Percentiles rank a stretch among this genome's conserved stretches.
Conservation (phyloP, 768 basidiomycete genomes). For the Coprinopsis sp. region DNA sequence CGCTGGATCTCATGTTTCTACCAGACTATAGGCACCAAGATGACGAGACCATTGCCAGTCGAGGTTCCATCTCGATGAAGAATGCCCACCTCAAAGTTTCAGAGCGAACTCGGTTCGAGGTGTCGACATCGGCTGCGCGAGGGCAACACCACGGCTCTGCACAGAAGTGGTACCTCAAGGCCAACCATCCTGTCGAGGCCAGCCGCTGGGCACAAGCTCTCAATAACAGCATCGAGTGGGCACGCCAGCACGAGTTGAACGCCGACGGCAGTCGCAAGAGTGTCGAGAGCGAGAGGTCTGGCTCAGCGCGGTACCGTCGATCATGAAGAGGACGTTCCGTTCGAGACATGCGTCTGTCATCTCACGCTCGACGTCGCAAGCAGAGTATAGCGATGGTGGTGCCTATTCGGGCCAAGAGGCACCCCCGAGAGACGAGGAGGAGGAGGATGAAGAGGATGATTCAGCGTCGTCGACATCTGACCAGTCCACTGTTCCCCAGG, state of each 20-base stretch:
- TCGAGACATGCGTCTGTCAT: background rate
- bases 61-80: slow-evolving; percentile 87
- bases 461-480: slow-evolving; percentile 42
- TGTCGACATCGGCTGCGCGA: slow-evolving; percentile 44
- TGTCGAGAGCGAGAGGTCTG: background rate
- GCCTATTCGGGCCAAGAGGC: slow-evolving; percentile 17
- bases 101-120: slow-evolving; percentile 76
- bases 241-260: background rate
- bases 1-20: slow-evolving; percentile 13
- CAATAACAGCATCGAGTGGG: slow-evolving; percentile 65
- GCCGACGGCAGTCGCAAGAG: background rate
- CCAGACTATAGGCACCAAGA: slow-evolving; percentile 83
- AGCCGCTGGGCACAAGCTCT: slow-evolving; percentile 82
- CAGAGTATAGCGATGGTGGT: background rate
- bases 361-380: background rate
- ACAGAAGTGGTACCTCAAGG: slow-evolving; percentile 81
- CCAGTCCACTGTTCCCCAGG: too few species aligned
- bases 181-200: slow-evolving; percentile 85
- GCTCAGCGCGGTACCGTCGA: too few species aligned
- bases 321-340: background rate
- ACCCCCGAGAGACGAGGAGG: slow-evolving; percentile 26
- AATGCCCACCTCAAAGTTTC: slow-evolving; percentile 62
- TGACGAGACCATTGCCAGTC: slow-evolving; percentile 78
- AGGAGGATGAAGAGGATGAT: slow-evolving; percentile 34
- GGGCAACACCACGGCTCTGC: slow-evolving; percentile 36